Evolutionary conservation across 2,329 filamentous ascomycete genomes (phyloP).

Genomic region (Coniella lustricola): DNA sequence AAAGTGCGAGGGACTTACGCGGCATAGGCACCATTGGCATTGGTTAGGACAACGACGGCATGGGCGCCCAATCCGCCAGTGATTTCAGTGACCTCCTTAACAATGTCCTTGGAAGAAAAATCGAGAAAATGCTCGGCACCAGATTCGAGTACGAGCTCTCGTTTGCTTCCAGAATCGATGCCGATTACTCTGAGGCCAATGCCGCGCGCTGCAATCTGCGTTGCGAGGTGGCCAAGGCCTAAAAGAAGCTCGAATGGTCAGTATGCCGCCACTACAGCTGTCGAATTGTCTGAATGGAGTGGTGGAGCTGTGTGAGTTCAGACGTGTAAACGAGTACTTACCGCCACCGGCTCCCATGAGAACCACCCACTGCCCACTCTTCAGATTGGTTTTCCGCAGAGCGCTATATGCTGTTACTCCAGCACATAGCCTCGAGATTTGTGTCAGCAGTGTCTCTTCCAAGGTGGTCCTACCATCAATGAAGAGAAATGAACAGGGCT

Average conservation of each 20-base stretch:
- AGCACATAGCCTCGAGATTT: constrained; percentile 8
- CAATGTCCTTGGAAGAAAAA: constrained; percentile 30
- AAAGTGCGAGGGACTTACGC: constrained; percentile 1
- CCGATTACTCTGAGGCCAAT: constrained; percentile 16
- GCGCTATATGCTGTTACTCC: constrained; percentile 62
- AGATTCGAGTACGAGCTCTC: constrained; percentile 30
- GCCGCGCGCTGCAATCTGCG: constrained; percentile 11
- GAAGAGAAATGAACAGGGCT: neutral
- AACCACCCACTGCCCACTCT: constrained; percentile 53
- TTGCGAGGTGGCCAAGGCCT: constrained; percentile 13
- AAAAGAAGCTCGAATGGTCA: neutral
- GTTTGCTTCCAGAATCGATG: constrained; percentile 15
- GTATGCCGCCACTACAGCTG: too few species aligned
- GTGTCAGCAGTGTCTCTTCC: neutral
- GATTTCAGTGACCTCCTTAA: constrained; percentile 48
- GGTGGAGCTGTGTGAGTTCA: constrained; percentile 19
- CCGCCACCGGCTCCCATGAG: constrained; percentile 56
- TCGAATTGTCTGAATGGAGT: too few species aligned
- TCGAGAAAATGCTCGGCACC: constrained; percentile 62
- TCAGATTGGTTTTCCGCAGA: constrained; percentile 52
- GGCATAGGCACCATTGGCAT: constrained; percentile 40
- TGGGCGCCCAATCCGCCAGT: constrained; percentile 54
- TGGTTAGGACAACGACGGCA: constrained; percentile 51
- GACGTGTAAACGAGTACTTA: constrained; percentile 33
- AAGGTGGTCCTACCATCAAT: too few species aligned